Base-by-base conservation (phyloP, 2,329 filamentous ascomycete species). In the Pseudogymnoascus sp. region DNA sequence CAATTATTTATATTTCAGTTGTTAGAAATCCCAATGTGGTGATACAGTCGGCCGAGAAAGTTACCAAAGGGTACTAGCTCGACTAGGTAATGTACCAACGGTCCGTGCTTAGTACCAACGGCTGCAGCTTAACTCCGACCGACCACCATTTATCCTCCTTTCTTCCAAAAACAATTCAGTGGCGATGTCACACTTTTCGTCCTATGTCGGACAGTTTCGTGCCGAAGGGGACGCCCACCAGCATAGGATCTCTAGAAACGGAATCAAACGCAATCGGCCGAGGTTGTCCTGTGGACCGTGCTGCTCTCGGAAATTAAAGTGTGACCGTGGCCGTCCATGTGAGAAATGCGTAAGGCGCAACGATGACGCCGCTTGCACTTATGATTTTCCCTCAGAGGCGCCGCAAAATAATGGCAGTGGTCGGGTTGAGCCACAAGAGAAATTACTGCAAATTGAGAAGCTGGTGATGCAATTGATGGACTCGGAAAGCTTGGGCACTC, bases 311-410 rank as follows among this genome's bases (percentile, higher is more conserved):
- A 69, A 69, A 59, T 23, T 69, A 17, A 64, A 65, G 64, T 69
- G 68, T 50, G 68, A 69, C 59, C 67, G 65, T 13, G 59, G 33
- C 4, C 37, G 64, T 15, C 68, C 68, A 21, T 69, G 68, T 59
- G 44, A 60, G n/a, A 63, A 59, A 31, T 69, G 68, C 29, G n/a
- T 65, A 19, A 64, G 62, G 26, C 64, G 65, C 62, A 64, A 63
- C 33, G 60, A 61, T 4, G 69, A 69, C n/a, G 33, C 29, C 3
- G 21, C n/a, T 15, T 69, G 68, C 62, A 61, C 26, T 23, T 68
- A 68, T 50, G 60, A 61, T 17, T 19, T 38, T 19, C 33, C 53
- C 23, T 11, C 40, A 7, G 26, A n/a, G 56, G 3, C 31, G 4
- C 13, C 23, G 7, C 26, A 61, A 17, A 23, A 15, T 11, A 40